Evolutionary conservation across 176 grass and related monocot genomes (phyloP), one percentile per base, ranked within the genome.

Genomic region (Carex myosuroides): DNA sequence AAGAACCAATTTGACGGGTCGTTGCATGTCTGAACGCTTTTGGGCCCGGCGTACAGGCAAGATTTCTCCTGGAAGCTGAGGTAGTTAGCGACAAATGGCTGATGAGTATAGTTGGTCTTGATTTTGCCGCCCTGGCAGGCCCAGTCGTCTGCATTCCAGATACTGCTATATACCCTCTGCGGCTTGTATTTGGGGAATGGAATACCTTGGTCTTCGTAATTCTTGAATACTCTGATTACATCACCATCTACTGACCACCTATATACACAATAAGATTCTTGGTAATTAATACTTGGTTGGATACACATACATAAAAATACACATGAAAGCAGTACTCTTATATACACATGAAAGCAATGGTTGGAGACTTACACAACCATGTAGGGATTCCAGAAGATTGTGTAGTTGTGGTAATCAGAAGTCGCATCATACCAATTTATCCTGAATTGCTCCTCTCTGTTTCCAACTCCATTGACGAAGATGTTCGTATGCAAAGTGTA

Each of bases 401-500:
- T 92, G 87, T 97, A 97, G 80, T 91, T 97, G 87, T 97, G 94
- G 87, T 81, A 94, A 85, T 64, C 88, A 11, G 84, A 13, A 41
- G 90, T 89, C 8, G 94, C 85, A 42, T 97, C 88, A 65, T 94
- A 92, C 92, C 94, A 97, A 30, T 2, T 17, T 0, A 92, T 91
- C 41, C 73, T 81, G 89, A 98, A 94, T 88, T 98, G 92, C 89
- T 91, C 73, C 83, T 98, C 92, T 55, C 72, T 93, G 57, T 65
- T 54, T 33, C 92, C 92, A 17, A 81, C 69, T 63, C 91, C 95
- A 69, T 63, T 62, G 60, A 52, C 75, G 68, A 90, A 98, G 26
- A 94, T 85, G 85, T 98, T 98, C 14, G 91, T 98, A 88, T 94
- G 95, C 78, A 98, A 68, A 41, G 93, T 94, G 86, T 98, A 98